phyloP scores from a whole-genome alignment of 208 protist genomes.

The Endotrypanum monterogeii region DNA sequence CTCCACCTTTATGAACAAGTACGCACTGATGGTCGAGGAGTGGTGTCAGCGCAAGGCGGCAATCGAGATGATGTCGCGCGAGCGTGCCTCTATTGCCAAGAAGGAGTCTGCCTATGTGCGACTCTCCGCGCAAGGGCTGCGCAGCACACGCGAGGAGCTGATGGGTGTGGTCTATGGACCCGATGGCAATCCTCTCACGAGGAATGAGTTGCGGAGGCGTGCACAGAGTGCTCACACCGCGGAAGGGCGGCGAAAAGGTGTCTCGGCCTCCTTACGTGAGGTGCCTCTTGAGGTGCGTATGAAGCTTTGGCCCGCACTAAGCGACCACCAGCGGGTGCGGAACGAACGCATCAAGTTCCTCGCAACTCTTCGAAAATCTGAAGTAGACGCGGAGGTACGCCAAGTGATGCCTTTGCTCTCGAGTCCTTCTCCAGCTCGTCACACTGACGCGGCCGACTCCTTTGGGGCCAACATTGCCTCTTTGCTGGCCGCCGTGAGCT shows the following conservation, averaged over 20 bases:
- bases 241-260: neutral
- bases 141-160: constrained; percentile 48
- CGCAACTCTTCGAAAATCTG: constrained; percentile 44
- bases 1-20: constrained; percentile 90
- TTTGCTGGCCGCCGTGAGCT: constrained; percentile 8
- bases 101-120: constrained; percentile 59
- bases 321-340: constrained; percentile 83
- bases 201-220: constrained; percentile 26
- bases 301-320: constrained; percentile 79
- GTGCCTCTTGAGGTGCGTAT: constrained; percentile 79
- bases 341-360: constrained; percentile 68
- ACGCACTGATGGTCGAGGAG: constrained; percentile 90
- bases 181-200: constrained; percentile 26
- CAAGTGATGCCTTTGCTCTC: constrained; percentile 52
- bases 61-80: constrained; percentile 53
- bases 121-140: constrained; percentile 56
- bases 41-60: constrained; percentile 85
- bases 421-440: constrained; percentile 24
- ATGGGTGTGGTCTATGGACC: constrained; percentile 46
- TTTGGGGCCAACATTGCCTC: constrained; percentile 2
- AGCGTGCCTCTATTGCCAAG: constrained; percentile 56
- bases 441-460: constrained; percentile 8
- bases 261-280: constrained; percentile 22
- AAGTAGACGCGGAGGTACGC: constrained; percentile 48
- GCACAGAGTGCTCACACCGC: constrained; percentile 38